A percentile compares a stretch with the other conserved stretches of the same genome.
Conservation (phyloP, 1,284 basidiomycete species). For the Rhodotorula sp. region DNA sequence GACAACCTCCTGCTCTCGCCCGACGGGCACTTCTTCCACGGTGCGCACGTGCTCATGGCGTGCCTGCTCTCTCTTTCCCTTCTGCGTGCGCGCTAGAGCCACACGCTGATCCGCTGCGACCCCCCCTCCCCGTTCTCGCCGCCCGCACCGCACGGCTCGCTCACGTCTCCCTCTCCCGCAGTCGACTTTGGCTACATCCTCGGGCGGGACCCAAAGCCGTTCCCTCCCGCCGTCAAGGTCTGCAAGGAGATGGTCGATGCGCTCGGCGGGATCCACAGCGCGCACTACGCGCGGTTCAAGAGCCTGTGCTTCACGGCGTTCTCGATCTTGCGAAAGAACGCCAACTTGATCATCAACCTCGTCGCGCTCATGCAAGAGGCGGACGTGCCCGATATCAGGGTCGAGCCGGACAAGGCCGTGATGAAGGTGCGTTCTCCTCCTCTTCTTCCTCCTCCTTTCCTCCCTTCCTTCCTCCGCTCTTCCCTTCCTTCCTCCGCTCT, state of each 20-base stretch:
- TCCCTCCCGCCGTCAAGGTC: constrained; percentile 96
- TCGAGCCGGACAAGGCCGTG: constrained; percentile 63
- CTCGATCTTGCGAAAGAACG: constrained; percentile 89
- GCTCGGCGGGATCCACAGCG: constrained; percentile 92
- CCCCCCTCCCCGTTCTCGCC: not conserved
- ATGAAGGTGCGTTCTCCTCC: constrained; percentile 55
- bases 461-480: not conserved
- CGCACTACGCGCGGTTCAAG: constrained; percentile 93
- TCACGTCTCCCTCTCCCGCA: constrained; percentile 47
- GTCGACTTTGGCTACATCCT: constrained; percentile 99
- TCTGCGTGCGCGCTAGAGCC: too few relatives aligned
- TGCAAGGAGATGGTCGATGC: constrained; percentile 99
- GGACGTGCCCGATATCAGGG: constrained; percentile 95
- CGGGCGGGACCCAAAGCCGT: constrained; percentile 95
- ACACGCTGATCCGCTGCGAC: too few relatives aligned
- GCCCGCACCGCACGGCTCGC: not conserved
- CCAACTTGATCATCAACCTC: constrained; percentile 96
- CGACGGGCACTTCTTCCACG: constrained; percentile 69
- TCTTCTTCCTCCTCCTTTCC: not conserved
- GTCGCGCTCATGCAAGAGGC: constrained; percentile 97
- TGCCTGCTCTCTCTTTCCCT: constrained; percentile 9
- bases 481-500: fast-evolving
- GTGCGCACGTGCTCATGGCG: too few relatives aligned
- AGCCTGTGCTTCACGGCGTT: constrained; percentile 95
- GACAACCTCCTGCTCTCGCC: constrained; percentile 93